Conservation (phyloP, 164 flowering plant species). For the Nymphaea thermarum region DNA sequence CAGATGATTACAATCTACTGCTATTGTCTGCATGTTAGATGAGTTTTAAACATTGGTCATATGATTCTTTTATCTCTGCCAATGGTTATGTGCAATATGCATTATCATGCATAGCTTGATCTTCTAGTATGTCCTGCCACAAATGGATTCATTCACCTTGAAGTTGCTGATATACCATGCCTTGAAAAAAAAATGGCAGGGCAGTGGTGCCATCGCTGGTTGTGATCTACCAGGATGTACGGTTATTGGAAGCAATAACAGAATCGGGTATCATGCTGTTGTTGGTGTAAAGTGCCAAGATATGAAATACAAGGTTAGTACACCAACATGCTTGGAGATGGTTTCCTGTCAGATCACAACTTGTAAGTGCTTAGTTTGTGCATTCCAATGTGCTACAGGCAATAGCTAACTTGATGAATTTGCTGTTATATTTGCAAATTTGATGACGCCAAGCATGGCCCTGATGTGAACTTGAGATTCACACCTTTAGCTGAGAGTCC, state of each 20-base stretch:
- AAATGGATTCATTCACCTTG: neutral
- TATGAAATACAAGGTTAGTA: conserved; percentile 70
- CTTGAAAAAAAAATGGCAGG: conserved; percentile 16
- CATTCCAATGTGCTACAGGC: no score
- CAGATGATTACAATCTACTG: neutral
- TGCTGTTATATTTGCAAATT: neutral
- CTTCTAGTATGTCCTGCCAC: neutral
- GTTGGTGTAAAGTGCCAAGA: conserved; percentile 91
- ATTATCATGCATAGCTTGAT: neutral
- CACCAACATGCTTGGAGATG: neutral
- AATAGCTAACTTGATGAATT: neutral
- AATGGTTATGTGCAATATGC: neutral
- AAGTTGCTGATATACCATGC: neutral
- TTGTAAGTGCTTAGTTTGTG: neutral
- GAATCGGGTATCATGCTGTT: conserved; percentile 81
- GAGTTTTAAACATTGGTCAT: neutral
- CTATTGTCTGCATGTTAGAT: no score
- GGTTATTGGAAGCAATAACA: conserved; percentile 60
- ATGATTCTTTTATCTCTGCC: neutral
- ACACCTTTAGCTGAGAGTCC: neutral
- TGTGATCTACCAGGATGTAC: conserved; percentile 84
- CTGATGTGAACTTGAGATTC: neutral
- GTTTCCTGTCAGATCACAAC: neutral
- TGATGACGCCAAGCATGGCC: neutral
- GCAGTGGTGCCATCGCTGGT: conserved; percentile 93